Conservation (phyloP, 495 filamentous ascomycete genomes). For the Aspergillus baeticus region DNA sequence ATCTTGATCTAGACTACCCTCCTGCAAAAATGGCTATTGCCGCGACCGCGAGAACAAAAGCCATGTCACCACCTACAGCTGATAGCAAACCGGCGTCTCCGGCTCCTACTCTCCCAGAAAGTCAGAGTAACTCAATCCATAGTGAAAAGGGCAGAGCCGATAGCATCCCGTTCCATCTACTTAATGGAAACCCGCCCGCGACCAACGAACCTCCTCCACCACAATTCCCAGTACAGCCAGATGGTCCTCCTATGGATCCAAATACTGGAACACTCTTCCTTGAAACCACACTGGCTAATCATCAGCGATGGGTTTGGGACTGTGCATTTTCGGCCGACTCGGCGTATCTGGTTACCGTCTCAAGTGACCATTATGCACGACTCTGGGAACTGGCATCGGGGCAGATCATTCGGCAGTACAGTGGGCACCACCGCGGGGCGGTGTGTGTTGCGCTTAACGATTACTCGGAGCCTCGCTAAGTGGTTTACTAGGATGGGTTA, state of each 20-base stretch:
- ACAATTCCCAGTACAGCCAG: conserved; percentile 40
- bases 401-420: conserved; percentile 94
- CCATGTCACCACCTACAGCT: conserved; percentile 16
- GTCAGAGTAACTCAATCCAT: conserved; percentile 12
- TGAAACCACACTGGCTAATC: conserved; percentile 86
- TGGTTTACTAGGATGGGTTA: not conserved
- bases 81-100: conserved; percentile 18
- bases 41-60: conserved; percentile 25
- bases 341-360: conserved; percentile 96
- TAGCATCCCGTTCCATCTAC: conserved; percentile 24
- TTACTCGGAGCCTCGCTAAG: conserved; percentile 71
- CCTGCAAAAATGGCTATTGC: conserved; percentile 45
- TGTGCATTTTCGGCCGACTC: conserved; percentile 97
- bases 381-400: conserved; percentile 88
- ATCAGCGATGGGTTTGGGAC: conserved; percentile 99
- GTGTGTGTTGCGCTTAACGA: conserved; percentile 98
- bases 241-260: conserved; percentile 47
- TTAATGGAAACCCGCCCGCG: conserved; percentile 16
- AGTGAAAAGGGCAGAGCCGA: conserved; percentile 16
- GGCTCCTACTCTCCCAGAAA: conserved; percentile 19
- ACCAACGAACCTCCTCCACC: conserved; percentile 33
- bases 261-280: conserved; percentile 63
- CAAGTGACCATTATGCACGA: conserved; percentile 95
- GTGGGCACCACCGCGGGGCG: conserved; percentile 91
- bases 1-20: conserved; percentile 60